These are phyloP conservation scores for Aechmea fasciata DNA, from an alignment of 176 grass and related monocot species.

Conservation along the genomic window DNA sequence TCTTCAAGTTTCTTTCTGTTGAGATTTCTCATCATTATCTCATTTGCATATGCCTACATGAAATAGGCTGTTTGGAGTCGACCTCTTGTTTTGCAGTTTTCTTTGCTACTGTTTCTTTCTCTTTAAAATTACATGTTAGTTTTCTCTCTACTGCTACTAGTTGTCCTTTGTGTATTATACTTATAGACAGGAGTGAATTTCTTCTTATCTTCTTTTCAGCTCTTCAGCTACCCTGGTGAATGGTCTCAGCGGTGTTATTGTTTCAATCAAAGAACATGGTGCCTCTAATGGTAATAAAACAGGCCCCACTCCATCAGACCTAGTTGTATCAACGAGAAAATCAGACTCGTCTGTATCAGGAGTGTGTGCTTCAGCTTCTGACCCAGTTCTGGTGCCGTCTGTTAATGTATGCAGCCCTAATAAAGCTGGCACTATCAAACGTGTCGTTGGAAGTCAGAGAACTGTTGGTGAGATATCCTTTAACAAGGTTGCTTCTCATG, in stretches of 20 bases:
- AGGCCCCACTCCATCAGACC: constrained; percentile 7
- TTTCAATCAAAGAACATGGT: constrained; percentile 21
- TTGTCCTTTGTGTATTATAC: neutral
- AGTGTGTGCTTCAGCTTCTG: constrained; percentile 1
- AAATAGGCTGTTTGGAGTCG: neutral
- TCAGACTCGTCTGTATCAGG: neutral
- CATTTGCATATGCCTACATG: neutral
- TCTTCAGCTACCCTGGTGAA: constrained; percentile 30
- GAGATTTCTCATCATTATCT: no score
- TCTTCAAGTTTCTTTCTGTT: no score
- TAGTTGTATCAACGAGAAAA: neutral
- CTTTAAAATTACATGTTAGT: no score
- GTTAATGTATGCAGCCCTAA: constrained; percentile 3
- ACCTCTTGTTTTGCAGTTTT: neutral
- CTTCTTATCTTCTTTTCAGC: constrained; percentile 25
- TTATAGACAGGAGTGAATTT: constrained; percentile 8
- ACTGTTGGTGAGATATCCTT: neutral
- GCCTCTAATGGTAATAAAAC: constrained; percentile 11
- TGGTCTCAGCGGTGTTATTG: constrained; percentile 28
- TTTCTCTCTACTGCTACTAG: no score
- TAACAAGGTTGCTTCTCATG: neutral
- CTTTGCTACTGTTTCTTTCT: neutral
- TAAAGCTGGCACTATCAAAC: constrained; percentile 1
- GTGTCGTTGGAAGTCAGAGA: neutral
- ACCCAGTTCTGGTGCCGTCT: constrained; percentile 10